phyloP scores from a whole-genome alignment of 2,329 filamentous ascomycete species.

The Chrysoporthe puriensis region DNA sequence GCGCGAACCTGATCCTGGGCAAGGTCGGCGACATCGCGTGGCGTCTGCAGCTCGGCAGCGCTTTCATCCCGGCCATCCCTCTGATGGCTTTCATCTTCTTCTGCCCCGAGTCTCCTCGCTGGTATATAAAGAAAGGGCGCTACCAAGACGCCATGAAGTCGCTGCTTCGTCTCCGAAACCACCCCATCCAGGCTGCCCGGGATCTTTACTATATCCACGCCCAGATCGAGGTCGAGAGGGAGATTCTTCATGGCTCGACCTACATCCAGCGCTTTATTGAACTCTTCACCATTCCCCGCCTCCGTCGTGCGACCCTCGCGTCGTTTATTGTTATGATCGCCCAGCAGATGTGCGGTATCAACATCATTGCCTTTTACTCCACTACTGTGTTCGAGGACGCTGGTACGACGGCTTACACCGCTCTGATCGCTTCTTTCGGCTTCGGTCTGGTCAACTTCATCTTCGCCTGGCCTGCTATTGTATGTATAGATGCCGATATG shows the following conservation, averaged over 20 bases:
- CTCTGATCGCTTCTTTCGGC: slow-evolving; percentile 48
- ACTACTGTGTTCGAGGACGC: slow-evolving; percentile 50
- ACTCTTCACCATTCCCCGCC: slow-evolving; percentile 60
- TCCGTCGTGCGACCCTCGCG: slow-evolving; percentile 66
- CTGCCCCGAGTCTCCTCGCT: slow-evolving; percentile 68
- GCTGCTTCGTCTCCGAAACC: slow-evolving; percentile 60
- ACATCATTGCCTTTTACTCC: slow-evolving; percentile 55
- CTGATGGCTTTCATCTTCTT: slow-evolving; percentile 60
- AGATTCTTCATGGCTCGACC: slow-evolving; percentile 39
- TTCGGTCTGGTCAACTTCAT: slow-evolving; percentile 63
- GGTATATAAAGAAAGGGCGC: slow-evolving; percentile 65
- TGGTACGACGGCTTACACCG: slow-evolving; percentile 43
- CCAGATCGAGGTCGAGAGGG: slow-evolving; percentile 51
- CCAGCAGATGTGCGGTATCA: slow-evolving; percentile 65
- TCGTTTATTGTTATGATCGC: slow-evolving; percentile 70
- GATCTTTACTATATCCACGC: slow-evolving; percentile 61
- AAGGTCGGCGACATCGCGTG: slow-evolving; percentile 62
- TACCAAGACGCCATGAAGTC: slow-evolving; percentile 59
- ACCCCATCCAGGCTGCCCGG: slow-evolving; percentile 61
- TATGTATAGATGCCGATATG: background rate
- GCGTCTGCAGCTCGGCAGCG: slow-evolving; percentile 66
- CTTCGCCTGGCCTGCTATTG: slow-evolving; percentile 67
- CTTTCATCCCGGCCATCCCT: slow-evolving; percentile 67
- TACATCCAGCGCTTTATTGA: slow-evolving; percentile 58
- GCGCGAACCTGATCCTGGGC: slow-evolving; percentile 67